Conservation (phyloP, 495 filamentous ascomycete genomes). For the Acidiella bohemica region DNA sequence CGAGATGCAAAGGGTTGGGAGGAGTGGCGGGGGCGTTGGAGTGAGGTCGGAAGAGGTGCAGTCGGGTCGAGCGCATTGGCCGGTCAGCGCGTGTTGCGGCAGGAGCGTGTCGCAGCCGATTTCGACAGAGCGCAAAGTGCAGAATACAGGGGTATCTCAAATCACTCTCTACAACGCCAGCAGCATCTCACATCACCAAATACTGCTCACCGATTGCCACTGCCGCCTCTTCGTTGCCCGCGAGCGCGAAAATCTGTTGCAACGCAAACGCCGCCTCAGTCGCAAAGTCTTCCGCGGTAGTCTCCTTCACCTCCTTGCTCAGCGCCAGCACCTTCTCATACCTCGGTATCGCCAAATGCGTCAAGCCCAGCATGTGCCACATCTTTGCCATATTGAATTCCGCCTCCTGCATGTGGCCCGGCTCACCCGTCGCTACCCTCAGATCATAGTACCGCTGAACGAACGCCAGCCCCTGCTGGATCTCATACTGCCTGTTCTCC, state of each 20-base stretch:
- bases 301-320: conserved; percentile 32
- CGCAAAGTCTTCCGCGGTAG: conserved; percentile 45
- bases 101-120: no score
- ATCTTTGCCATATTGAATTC: conserved; percentile 78
- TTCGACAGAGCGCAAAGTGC: no score
- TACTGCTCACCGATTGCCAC: conserved; percentile 44
- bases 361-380: conserved; percentile 68
- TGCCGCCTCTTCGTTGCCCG: conserved; percentile 45
- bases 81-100: no score
- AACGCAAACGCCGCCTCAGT: conserved; percentile 66
- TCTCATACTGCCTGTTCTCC: conserved; percentile 75
- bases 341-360: conserved; percentile 60
- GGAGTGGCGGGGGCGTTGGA: no score
- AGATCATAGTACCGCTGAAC: conserved; percentile 60
- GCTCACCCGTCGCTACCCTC: conserved; percentile 27
- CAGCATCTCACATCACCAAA: conserved; percentile 35
- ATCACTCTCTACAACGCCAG: background rate
- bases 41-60: no score
- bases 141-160: conserved; percentile 1
- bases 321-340: conserved; percentile 50
- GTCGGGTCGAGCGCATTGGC: no score
- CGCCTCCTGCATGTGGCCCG: conserved; percentile 59
- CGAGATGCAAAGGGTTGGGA: no score
- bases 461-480: conserved; percentile 74
- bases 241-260: conserved; percentile 51